These are phyloP conservation scores for Pleurotus ostreatus DNA, from an alignment of 768 basidiomycete species.

Conservation along the genomic window DNA sequence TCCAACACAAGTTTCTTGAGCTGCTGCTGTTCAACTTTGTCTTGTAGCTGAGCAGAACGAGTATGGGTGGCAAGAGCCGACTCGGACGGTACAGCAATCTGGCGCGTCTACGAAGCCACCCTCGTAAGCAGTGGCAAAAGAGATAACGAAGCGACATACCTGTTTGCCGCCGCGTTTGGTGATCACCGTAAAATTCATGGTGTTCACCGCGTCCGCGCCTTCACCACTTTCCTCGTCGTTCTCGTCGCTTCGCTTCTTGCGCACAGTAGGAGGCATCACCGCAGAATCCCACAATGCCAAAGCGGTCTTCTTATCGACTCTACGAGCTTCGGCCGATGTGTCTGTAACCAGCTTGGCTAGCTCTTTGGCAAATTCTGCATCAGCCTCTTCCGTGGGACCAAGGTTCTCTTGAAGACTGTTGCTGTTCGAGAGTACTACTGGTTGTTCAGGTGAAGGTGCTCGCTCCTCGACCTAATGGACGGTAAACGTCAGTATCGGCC, in stretches of 20 bases:
- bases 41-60: constrained; percentile 85
- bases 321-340: constrained; percentile 75
- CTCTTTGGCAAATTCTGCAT: constrained; percentile 93
- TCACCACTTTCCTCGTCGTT: constrained; percentile 41
- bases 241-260: constrained; percentile 66
- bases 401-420: constrained; percentile 61
- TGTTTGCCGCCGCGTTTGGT: constrained; percentile 93
- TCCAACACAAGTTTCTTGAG: constrained; percentile 92
- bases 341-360: constrained; percentile 94
- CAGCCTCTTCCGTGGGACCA: constrained; percentile 85
- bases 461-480: constrained; percentile 53
- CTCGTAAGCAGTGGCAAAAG: background rate
- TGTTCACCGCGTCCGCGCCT: constrained; percentile 23
- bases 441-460: constrained; percentile 78
- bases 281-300: constrained; percentile 87
- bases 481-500: background rate
- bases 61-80: constrained; percentile 91
- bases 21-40: constrained; percentile 95
- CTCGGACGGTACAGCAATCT: constrained; percentile 83
- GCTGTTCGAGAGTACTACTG: constrained; percentile 61
- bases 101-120: constrained; percentile 56
- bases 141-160: constrained; percentile 35
- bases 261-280: constrained; percentile 60
- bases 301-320: constrained; percentile 85
- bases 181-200: constrained; percentile 91